Conservation (phyloP, 768 basidiomycete genomes). For the Amanita fuliginea region DNA sequence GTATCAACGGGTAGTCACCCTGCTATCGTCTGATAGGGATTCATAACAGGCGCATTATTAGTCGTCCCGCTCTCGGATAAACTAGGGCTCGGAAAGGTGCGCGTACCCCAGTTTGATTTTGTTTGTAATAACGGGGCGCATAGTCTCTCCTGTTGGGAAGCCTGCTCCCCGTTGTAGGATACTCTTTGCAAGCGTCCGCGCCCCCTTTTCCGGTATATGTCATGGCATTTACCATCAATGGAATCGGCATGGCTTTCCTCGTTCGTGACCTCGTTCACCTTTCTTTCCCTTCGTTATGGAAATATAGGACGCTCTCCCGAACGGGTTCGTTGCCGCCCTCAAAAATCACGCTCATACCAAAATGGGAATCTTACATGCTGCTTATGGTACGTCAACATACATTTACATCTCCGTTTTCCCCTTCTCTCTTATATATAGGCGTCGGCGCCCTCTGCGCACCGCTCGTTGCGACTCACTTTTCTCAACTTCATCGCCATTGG, state of each 20-base stretch:
- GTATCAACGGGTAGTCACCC: not conserved
- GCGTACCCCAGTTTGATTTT: not conserved
- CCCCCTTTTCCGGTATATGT: conserved; percentile 59
- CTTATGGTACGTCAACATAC: conserved; percentile 33
- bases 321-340: conserved; percentile 55
- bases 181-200: conserved; percentile 39
- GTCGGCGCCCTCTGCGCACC: conserved; percentile 60
- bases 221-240: conserved; percentile 32
- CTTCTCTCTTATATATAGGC: conserved; percentile 25
- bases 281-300: not conserved
- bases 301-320: conserved; percentile 52
- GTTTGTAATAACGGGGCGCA: too few species aligned
- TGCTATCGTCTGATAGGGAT: conserved; percentile 21
- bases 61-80: conserved; percentile 27
- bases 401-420: not conserved
- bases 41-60: conserved; percentile 24
- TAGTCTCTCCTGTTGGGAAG: conserved; percentile 26
- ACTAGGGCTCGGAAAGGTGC: conserved; percentile 33
- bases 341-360: conserved; percentile 45
- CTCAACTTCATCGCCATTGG: conserved; percentile 47
- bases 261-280: conserved; percentile 17
- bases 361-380: conserved; percentile 60
- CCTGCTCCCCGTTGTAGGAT: conserved; percentile 39
- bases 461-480: conserved; percentile 73
- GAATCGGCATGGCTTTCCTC: conserved; percentile 31